Evolutionary conservation across 257 asterid species (phyloP), one percentile per base, ranked within the genome.

Genomic region (Capsicum baccatum): DNA sequence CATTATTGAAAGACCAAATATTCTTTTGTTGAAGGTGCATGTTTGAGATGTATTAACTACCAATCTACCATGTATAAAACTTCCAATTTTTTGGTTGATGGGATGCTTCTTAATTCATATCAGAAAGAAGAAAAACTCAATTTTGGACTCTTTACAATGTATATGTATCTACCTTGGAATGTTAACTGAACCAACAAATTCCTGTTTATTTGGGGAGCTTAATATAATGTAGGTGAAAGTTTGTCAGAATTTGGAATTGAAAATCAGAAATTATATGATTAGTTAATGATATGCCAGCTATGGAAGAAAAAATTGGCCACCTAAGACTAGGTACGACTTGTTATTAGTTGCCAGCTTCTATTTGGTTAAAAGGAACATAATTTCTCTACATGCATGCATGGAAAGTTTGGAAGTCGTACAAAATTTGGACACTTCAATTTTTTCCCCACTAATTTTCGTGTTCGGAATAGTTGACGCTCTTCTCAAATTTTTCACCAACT

Each of bases 81-180:
- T 9, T 71, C 26, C 48, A 54, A 52, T 4, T 76, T 3, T 26
- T 26, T 76, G 63, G 6, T 21, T 50, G 80, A 74, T 74, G 44
- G 44, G 44, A 74, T 50, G 8, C 12, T 74, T n/a, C 44, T 19
- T 26, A 26, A 26, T 26, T 74, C 17, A 3, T 74, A 50, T 74
- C 19, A 19, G 60, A 52, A 3, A n/a, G 14, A 35, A 68, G 4
- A 26, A 73, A 76, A 21, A 48, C 10, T 19, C 60, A 21, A 14
- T 52, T 26, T 52, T 76, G 63, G 81, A 52, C 81, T 76, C 81
- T 76, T 76, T 76, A 13, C 81, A 76, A 76, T 76, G 81, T 52
- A 76, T 76, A 54, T 76, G 60, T 52, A 76, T 52, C 81, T 26
- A 76, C 81, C 26, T 52, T 14, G 81, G 81, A 76, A 76, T 52